Conservation (phyloP, 257 asterid genomes). For the Verbascum thapsus region DNA sequence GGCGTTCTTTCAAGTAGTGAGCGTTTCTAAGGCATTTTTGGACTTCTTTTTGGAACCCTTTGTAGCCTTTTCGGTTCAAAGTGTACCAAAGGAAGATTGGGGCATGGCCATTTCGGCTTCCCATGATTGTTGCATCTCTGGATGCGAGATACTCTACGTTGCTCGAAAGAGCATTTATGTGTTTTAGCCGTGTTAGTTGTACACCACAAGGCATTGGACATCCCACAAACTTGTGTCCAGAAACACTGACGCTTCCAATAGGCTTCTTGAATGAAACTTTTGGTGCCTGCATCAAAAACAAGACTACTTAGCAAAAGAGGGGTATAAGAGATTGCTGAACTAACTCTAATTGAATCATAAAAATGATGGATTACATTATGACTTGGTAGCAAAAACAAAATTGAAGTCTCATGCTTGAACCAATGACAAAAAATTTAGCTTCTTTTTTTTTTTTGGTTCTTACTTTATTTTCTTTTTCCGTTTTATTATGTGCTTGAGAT, state of each 20-base stretch:
- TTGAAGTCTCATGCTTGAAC: not conserved
- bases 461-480: no score
- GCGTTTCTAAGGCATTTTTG: constrained; percentile 92
- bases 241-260: constrained; percentile 93
- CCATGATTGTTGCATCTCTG: constrained; percentile 98
- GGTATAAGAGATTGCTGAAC: constrained; percentile 2
- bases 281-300: constrained; percentile 70
- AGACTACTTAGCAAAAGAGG: constrained; percentile 8
- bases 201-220: constrained; percentile 99
- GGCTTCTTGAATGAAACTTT: constrained; percentile 90
- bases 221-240: constrained; percentile 97
- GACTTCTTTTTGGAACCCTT: constrained; percentile 95
- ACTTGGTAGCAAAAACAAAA: not conserved
- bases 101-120: constrained; percentile 97
- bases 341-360: not conserved
- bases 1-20: constrained; percentile 83
- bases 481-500: no score
- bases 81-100: constrained; percentile 98
- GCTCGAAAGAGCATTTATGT: constrained; percentile 76
- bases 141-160: constrained; percentile 97
- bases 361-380: not conserved
- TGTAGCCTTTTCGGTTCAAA: constrained; percentile 84
- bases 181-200: constrained; percentile 72
- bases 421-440: not conserved
- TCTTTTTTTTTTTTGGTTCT: no score